phyloP scores from a whole-genome alignment of 192 early-diverging fungal genomes.

The Spinellus fusiger region DNA sequence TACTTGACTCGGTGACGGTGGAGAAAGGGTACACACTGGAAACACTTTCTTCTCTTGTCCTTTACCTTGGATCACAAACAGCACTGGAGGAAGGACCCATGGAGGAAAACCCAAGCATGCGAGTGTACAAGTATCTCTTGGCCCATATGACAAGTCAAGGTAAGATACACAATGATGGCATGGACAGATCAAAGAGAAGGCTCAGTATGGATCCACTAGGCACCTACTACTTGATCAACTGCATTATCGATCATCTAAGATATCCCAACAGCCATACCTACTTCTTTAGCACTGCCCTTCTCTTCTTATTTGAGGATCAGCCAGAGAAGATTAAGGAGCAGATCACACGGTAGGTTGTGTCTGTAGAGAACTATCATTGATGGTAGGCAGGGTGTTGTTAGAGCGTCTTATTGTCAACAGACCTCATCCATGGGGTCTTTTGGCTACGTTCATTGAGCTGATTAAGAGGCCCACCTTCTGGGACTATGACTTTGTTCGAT shows the following conservation, averaged over 20 bases:
- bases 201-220: too few species aligned
- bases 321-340: slow-evolving; percentile 79
- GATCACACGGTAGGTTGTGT: slow-evolving; percentile 64
- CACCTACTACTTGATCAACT: slow-evolving; percentile 75
- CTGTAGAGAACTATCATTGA: not conserved
- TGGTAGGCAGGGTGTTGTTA: slow-evolving; percentile 65
- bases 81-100: not conserved
- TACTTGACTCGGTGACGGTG: not conserved
- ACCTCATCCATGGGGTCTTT: slow-evolving; percentile 95
- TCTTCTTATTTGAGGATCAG: slow-evolving; percentile 71
- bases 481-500: slow-evolving; percentile 51
- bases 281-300: slow-evolving; percentile 82
- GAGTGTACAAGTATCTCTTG: not conserved
- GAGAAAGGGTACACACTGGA: not conserved
- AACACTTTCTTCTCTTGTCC: not conserved
- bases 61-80: not conserved
- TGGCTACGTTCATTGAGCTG: slow-evolving; percentile 96
- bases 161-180: too few species aligned
- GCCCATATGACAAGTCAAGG: not conserved
- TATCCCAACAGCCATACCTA: slow-evolving; percentile 95
- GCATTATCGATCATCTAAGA: slow-evolving; percentile 93
- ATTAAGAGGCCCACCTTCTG: slow-evolving; percentile 76
- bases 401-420: slow-evolving; percentile 96
- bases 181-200: too few species aligned
- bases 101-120: not conserved